Conservation (phyloP, 306 rosid species). For the Carpinus viminea region DNA sequence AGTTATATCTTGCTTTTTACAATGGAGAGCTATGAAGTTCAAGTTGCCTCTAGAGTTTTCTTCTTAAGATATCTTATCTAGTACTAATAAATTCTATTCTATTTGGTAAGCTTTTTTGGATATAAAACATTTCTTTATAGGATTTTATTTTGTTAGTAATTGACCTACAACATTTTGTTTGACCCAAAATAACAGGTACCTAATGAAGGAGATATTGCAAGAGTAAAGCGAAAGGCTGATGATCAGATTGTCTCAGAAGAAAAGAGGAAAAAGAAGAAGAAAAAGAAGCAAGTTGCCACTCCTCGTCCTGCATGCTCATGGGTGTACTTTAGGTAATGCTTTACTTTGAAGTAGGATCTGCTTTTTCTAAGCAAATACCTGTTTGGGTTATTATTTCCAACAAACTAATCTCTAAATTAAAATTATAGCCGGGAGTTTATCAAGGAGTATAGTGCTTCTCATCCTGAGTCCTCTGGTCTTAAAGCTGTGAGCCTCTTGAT, state of each 20-base stretch:
- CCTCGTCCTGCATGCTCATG: constrained; percentile 50
- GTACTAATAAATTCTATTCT: not conserved
- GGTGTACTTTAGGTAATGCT: constrained; percentile 42
- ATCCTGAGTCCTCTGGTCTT: constrained; percentile 49
- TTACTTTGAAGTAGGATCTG: not conserved
- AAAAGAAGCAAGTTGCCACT: constrained; percentile 26
- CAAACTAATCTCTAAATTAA: not conserved
- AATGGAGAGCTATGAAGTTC: not conserved
- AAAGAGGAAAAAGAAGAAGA: constrained; percentile 30
- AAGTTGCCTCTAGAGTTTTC: not conserved
- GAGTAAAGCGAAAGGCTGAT: constrained; percentile 24
- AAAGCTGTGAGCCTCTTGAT: constrained; percentile 38
- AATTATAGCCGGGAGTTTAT: constrained; percentile 37
- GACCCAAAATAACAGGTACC: constrained; percentile 17
- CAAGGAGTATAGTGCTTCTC: constrained; percentile 41
- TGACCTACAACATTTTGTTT: not conserved
- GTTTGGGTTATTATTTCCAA: not conserved
- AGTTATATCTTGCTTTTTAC: not conserved
- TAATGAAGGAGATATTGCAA: constrained; percentile 8
- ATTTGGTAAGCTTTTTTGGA: not conserved
- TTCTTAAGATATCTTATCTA: not conserved
- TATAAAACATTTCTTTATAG: not conserved
- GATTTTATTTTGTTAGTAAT: not conserved
- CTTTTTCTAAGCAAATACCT: constrained; percentile 1
- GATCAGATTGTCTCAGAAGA: constrained; percentile 16